A percentile compares a stretch with the other conserved stretches of the same genome.
phyloP scores from a whole-genome alignment of 345 rosid species.

The Populus ilicifolia region DNA sequence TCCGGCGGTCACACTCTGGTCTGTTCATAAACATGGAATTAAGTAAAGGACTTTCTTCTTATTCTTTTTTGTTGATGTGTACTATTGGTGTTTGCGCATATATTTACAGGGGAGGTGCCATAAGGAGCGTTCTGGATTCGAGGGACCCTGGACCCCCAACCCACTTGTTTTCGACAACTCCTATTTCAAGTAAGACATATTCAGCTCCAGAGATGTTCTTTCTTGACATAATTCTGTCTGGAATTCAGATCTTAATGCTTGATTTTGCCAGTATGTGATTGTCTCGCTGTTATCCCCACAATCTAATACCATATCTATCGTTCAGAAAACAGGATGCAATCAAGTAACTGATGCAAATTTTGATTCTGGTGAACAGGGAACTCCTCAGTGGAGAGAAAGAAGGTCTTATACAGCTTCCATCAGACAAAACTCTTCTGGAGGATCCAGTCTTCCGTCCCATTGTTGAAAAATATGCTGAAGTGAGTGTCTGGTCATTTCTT shows the following conservation, averaged over 20 bases:
- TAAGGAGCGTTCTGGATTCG: slow-evolving; percentile 96
- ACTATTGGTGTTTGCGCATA: too few species aligned
- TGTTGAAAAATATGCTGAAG: slow-evolving; percentile 90
- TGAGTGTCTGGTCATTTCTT: too few species aligned
- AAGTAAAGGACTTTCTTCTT: not conserved
- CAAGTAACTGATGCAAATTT: too few species aligned
- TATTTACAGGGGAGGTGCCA: slow-evolving; percentile 76
- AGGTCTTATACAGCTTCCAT: slow-evolving; percentile 68
- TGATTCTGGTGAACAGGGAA: slow-evolving; percentile 41
- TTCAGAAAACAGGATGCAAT: too few species aligned
- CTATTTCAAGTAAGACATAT: slow-evolving; percentile 65
- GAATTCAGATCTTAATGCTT: not conserved
- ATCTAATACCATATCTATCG: too few species aligned
- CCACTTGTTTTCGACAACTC: slow-evolving; percentile 89
- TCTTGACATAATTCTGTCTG: not conserved
- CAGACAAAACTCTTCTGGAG: slow-evolving; percentile 74
- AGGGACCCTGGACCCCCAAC: slow-evolving; percentile 87
- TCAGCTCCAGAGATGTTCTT: not conserved
- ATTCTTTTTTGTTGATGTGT: not conserved
- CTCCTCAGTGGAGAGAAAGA: slow-evolving; percentile 82
- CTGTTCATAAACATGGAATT: slow-evolving; percentile 15
- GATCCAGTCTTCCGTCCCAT: slow-evolving; percentile 86
- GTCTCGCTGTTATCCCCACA: not conserved
- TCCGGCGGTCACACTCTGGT: slow-evolving; percentile 98
- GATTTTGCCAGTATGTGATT: not conserved